Base-by-base conservation (phyloP, 228 moss, liverwort and hornwort genomes). In the Sphagnum fallax region DNA sequence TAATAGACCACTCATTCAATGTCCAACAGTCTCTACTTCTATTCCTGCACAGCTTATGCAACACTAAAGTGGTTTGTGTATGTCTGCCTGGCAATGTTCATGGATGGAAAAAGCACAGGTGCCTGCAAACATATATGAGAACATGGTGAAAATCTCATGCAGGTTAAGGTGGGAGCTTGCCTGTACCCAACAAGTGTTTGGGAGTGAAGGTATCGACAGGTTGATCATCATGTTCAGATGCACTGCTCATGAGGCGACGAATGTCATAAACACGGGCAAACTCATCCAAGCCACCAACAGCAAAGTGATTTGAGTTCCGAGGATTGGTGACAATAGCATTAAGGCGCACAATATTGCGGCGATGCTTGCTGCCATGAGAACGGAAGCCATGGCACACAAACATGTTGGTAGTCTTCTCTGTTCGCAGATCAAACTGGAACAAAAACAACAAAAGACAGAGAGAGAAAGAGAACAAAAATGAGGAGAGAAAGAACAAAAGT, bases 251-350 rank as follows among this genome's bases (percentile, higher is more conserved):
- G 48, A 87, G 70, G 52, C 82, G 82, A 15, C 97, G 88, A 69
- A 90, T 84, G 66, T 98, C 97, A 71, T 98, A 93, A 67, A 98
- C 85, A 61, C 93, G 84, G 4, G 93, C 85, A 66, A 75, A 89
- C 60, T 83, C 79, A 70, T 89, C 89, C 53, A 78, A 79, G 5
- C 89, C 89, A 63, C 91, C 93, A 8, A 98, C 85, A 12, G 97
- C 75, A 73, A 98, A 98, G 72, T 86, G 87, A 64, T 93, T 87
- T 18, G 81, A 72, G 67, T 93, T 93, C 61, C 83, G 73, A 12
- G 97, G 88, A 63, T 93, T 87, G 79, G 93, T 87, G 6, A 80
- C 93, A 53, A 98, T 93, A 6, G 93, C 77, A 78, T 91, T 90
- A 12, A 98, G 83, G 51, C 77, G 70, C 52, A 91, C 79, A 18